Evolutionary conservation across 306 rosid genomes (phyloP).

Genomic region (Hippophae tibetana): DNA sequence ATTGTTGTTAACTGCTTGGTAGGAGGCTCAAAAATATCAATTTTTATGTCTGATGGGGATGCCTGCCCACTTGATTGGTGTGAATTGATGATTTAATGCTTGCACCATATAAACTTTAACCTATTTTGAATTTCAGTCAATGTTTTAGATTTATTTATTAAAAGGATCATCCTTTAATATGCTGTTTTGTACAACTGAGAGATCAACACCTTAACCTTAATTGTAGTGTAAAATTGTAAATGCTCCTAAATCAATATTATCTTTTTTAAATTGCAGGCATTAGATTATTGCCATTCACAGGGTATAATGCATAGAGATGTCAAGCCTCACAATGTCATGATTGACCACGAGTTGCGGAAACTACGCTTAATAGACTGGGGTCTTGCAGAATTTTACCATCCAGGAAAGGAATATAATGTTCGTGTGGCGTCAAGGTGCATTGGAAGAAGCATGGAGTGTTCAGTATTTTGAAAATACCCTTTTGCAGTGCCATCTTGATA

Average conservation of each 20-base stretch:
- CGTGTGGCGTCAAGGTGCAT: constrained; percentile 40
- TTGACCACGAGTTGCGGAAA: constrained; percentile 37
- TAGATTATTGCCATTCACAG: constrained; percentile 39
- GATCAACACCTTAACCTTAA: neutral
- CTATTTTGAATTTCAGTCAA: too few relatives aligned
- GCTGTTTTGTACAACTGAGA: too few relatives aligned
- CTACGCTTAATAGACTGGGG: constrained; percentile 48
- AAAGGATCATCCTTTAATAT: too few relatives aligned
- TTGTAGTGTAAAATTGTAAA: neutral
- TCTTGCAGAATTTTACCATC: constrained; percentile 47
- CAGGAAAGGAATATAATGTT: constrained; percentile 40
- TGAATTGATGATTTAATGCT: too few relatives aligned
- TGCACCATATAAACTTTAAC: too few relatives aligned
- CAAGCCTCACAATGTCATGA: constrained; percentile 47
- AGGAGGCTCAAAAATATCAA: too few relatives aligned
- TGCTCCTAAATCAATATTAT: neutral
- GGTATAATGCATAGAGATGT: constrained; percentile 49
- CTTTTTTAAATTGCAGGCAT: constrained; percentile 22
- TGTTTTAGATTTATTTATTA: too few relatives aligned
- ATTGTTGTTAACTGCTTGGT: too few relatives aligned
- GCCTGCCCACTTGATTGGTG: too few relatives aligned
- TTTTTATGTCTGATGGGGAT: too few relatives aligned
- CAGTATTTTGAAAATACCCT: neutral
- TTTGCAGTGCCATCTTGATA: neutral
- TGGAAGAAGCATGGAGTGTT: neutral